These are phyloP conservation scores for Nakazawaea anatomiae DNA, from an alignment of 805 yeast species.

Conservation along the genomic window DNA sequence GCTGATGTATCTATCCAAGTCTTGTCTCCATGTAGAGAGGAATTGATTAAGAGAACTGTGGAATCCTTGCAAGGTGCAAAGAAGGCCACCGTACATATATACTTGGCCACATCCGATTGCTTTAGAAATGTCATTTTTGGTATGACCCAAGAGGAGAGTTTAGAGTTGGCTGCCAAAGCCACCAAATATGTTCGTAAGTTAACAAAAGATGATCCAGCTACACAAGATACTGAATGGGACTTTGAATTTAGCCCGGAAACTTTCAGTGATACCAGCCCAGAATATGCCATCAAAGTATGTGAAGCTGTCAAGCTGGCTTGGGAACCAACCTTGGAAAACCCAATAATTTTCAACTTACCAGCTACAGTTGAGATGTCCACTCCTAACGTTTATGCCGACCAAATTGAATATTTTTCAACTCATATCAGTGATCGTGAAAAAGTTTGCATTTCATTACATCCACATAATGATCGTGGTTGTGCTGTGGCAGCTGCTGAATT, in stretches of 20 bases:
- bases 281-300: conserved; percentile 58
- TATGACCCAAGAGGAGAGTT: conserved; percentile 52
- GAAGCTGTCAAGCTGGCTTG: conserved; percentile 74
- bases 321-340: conserved; percentile 59
- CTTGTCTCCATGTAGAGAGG: conserved; percentile 71
- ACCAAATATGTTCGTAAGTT: conserved; percentile 56
- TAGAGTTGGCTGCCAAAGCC: conserved; percentile 56
- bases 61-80: conserved; percentile 72
- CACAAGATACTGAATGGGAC: conserved; percentile 55
- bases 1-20: conserved; percentile 75
- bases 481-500: conserved; percentile 87
- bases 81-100: conserved; percentile 69
- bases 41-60: conserved; percentile 62
- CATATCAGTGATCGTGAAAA: conserved; percentile 61
- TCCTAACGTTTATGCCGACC: conserved; percentile 81
- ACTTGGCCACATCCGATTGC: conserved; percentile 70
- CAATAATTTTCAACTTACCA: conserved; percentile 76
- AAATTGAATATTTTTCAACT: conserved; percentile 66
- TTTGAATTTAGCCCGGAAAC: conserved; percentile 81
- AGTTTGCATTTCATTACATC: conserved; percentile 71
- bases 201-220: conserved; percentile 62
- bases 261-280: conserved; percentile 64
- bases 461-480: conserved; percentile 83
- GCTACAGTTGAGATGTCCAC: conserved; percentile 82
- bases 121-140: conserved; percentile 70